These are phyloP conservation scores for Tuber calosporum DNA, from an alignment of 495 filamentous ascomycete species.

Conservation along the genomic window DNA sequence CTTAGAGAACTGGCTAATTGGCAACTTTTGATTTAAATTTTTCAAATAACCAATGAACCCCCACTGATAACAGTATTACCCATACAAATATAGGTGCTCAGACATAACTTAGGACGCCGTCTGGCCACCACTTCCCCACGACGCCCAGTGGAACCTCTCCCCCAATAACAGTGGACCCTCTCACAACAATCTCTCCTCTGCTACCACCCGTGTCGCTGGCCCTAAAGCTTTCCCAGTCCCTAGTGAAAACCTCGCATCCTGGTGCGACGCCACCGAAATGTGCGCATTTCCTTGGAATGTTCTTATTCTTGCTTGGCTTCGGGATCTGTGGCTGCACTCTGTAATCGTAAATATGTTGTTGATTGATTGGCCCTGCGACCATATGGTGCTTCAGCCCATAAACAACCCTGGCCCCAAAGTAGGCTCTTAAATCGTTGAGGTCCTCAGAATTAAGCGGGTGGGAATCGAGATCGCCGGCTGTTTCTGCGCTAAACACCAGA, in stretches of 20 bases:
- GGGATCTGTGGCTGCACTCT: slow-evolving; percentile 47
- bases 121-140: slow-evolving; percentile 45
- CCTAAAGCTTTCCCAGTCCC: slow-evolving; percentile 54
- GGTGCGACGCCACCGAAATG: slow-evolving; percentile 82
- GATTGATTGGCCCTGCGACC: slow-evolving; percentile 75
- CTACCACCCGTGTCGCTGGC: slow-evolving; percentile 51
- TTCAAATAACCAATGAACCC: background rate
- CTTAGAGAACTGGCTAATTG: background rate
- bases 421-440: slow-evolving; percentile 70
- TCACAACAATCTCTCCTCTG: slow-evolving; percentile 53
- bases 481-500: slow-evolving; percentile 61
- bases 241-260: slow-evolving; percentile 66
- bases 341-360: slow-evolving; percentile 86
- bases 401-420: slow-evolving; percentile 70
- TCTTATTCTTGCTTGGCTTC: slow-evolving; percentile 38
- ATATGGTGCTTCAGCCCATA: slow-evolving; percentile 76
- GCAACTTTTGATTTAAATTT: background rate
- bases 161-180: slow-evolving; percentile 61
- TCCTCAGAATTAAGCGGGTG: slow-evolving; percentile 56
- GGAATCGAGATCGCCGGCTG: slow-evolving; percentile 46
- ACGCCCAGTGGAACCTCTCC: slow-evolving; percentile 55
- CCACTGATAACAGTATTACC: background rate
- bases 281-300: slow-evolving; percentile 45
- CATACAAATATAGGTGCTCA: slow-evolving; percentile 11
- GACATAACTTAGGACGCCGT: slow-evolving; percentile 38